Evolutionary conservation across 257 asterid genomes (phyloP).

Genomic region (Solanum chaucha): DNA sequence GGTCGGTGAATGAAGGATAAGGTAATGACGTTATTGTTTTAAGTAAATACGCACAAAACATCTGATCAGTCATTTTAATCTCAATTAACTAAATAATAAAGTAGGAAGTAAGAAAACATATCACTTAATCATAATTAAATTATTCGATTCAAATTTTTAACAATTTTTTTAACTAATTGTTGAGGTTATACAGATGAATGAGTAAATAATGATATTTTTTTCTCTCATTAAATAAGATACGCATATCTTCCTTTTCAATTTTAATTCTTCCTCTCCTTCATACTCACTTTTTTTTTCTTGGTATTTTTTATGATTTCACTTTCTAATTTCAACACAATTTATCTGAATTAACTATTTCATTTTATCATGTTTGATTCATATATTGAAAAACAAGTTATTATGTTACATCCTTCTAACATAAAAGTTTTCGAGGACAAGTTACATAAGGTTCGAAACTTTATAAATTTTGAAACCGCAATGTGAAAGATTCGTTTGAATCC

Average conservation of each 20-base stretch:
- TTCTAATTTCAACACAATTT: background rate
- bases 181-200: background rate
- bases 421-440: rapidly evolving
- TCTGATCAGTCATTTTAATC: rapidly evolving
- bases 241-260: background rate
- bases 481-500: background rate
- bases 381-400: background rate
- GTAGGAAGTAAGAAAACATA: background rate
- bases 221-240: background rate
- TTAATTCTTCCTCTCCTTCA: background rate
- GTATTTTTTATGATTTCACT: background rate
- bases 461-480: rapidly evolving
- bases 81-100: background rate
- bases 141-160: background rate
- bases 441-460: background rate
- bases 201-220: background rate
- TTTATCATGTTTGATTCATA: background rate
- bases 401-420: background rate
- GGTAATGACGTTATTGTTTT: background rate
- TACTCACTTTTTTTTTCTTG: background rate
- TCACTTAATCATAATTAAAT: background rate
- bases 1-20: background rate
- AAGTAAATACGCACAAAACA: background rate
- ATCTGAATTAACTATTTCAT: background rate
- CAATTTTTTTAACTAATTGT: background rate